A percentile compares a stretch with the other conserved stretches of the same genome.
These are phyloP conservation scores for Globisporangium cystogenes DNA, from an alignment of 352 stramenopile species.

Conservation along the genomic window DNA sequence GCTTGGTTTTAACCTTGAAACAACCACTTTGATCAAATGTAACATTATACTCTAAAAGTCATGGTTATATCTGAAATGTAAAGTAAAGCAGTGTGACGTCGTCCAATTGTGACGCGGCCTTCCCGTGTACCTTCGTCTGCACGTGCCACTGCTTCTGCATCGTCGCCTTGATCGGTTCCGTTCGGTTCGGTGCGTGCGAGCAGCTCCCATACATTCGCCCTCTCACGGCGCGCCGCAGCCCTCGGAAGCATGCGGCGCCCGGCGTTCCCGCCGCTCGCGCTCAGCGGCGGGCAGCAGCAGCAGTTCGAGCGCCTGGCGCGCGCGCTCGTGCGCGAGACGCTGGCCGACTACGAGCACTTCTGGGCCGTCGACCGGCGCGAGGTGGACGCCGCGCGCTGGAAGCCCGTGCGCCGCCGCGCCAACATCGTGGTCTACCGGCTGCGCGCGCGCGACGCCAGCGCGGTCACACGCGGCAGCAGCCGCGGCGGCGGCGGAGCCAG, in stretches of 20 bases:
- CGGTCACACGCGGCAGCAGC: slow-evolving; percentile 6
- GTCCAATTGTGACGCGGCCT: no score
- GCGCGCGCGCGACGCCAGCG: slow-evolving; percentile 11
- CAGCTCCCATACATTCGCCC: no score
- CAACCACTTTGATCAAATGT: no score
- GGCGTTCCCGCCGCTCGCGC: slow-evolving; percentile 36
- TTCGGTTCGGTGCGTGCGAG: no score
- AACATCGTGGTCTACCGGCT: slow-evolving; percentile 41
- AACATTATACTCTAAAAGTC: no score
- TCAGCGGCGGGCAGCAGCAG: slow-evolving; percentile 28
- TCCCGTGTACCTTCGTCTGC: no score
- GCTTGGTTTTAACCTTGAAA: no score
- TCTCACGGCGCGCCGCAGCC: no score
- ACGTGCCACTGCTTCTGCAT: no score
- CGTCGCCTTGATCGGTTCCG: no score
- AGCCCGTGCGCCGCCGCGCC: slow-evolving; percentile 28
- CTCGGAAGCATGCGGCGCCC: slow-evolving; percentile 42
- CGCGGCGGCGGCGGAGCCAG: not conserved
- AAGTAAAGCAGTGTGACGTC: no score
- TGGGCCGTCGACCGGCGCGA: slow-evolving; percentile 25
- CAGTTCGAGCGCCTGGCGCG: slow-evolving; percentile 46
- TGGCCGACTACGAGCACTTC: slow-evolving; percentile 45
- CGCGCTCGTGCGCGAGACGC: slow-evolving; percentile 35
- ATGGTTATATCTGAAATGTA: no score
- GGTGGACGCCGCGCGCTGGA: slow-evolving; percentile 36